Percentiles rank a stretch among this genome's conserved stretches.
Conservation (phyloP, 2,329 filamentous ascomycete species). For the Cyanodermella asteris region DNA sequence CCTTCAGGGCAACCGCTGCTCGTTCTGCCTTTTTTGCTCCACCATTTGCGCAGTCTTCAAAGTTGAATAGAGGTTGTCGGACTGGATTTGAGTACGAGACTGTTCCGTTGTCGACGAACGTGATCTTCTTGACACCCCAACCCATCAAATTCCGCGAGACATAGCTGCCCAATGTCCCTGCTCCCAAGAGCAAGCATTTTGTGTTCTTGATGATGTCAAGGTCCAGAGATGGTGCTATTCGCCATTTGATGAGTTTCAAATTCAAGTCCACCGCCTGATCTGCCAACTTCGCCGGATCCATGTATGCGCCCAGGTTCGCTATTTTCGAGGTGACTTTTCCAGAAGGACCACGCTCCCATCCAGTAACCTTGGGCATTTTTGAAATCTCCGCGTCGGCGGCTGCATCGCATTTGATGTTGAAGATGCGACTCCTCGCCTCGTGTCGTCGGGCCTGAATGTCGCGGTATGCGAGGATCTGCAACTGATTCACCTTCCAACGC, state of each 20-base stretch:
- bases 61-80: constrained; percentile 77
- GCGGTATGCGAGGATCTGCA: constrained; percentile 76
- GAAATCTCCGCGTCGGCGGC: constrained; percentile 13
- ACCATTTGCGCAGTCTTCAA: constrained; percentile 69
- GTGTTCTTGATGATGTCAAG: constrained; percentile 76
- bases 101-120: constrained; percentile 78
- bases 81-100: constrained; percentile 96
- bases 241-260: constrained; percentile 96
- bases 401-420: constrained; percentile 20
- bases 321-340: constrained; percentile 59
- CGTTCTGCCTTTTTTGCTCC: constrained; percentile 63
- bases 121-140: constrained; percentile 90
- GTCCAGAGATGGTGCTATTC: constrained; percentile 71
- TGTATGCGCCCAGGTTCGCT: constrained; percentile 72
- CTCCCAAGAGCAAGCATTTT: constrained; percentile 74
- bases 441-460: constrained; percentile 60
- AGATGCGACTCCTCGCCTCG: constrained; percentile 58
- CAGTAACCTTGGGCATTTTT: constrained; percentile 67
- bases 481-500: constrained; percentile 52
- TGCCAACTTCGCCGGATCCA: constrained; percentile 63
- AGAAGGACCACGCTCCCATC: constrained; percentile 71
- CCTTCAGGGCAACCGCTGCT: constrained; percentile 57
- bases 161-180: constrained; percentile 83
- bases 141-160: constrained; percentile 81
- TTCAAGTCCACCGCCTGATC: constrained; percentile 93